Conservation (phyloP, 495 filamentous ascomycete species). For the Margaritispora aquatica region DNA sequence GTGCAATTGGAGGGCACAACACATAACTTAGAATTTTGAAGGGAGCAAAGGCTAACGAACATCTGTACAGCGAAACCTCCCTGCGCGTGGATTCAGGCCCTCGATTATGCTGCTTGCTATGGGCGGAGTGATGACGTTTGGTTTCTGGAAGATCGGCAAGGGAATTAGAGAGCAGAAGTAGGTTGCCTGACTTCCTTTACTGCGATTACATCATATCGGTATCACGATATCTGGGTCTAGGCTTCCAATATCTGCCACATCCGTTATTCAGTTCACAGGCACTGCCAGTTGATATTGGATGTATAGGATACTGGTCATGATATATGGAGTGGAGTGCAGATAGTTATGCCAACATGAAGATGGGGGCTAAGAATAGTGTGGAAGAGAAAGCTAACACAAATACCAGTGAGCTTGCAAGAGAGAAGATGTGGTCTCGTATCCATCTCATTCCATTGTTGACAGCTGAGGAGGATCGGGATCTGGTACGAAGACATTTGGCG, state of each 20-base stretch:
- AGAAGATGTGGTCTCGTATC: conserved; percentile 97
- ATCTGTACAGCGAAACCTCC: conserved; percentile 72
- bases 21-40: background rate
- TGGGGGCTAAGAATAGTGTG: too few relatives aligned
- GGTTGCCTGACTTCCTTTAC: too few relatives aligned
- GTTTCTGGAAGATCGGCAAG: conserved; percentile 74
- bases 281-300: too few relatives aligned
- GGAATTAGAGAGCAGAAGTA: conserved; percentile 87
- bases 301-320: too few relatives aligned
- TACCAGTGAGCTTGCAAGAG: conserved; percentile 79
- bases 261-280: too few relatives aligned
- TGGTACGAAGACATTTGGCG: conserved; percentile 76
- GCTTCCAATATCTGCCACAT: too few relatives aligned
- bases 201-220: too few relatives aligned
- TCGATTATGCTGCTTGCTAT: conserved; percentile 66
- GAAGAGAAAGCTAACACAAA: background rate
- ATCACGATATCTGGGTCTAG: too few relatives aligned
- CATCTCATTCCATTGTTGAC: conserved; percentile 88
- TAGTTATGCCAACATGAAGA: too few relatives aligned
- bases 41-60: background rate
- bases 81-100: conserved; percentile 85
- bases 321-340: too few relatives aligned
- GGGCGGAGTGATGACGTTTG: conserved; percentile 73
- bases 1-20: background rate
- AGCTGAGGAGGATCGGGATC: conserved; percentile 93